Conservation (phyloP, 768 basidiomycete genomes). For the Cantharellus anzutake region DNA sequence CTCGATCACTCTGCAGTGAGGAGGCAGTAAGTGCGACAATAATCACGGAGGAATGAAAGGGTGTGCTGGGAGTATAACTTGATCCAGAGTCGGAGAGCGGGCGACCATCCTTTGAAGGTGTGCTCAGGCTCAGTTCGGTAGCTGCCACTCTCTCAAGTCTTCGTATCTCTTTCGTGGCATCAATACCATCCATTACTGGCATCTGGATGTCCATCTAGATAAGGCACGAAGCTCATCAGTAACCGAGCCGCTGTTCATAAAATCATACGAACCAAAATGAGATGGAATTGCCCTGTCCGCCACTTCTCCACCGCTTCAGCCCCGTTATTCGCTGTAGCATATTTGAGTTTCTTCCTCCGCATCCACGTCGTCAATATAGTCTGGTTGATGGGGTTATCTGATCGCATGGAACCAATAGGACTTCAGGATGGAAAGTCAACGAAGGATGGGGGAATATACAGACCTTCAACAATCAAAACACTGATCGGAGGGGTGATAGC, state of each 20-base stretch:
- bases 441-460: not conserved
- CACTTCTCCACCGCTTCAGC: slow-evolving; percentile 92
- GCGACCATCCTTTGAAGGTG: slow-evolving; percentile 24
- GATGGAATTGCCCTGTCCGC: slow-evolving; percentile 80
- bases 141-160: slow-evolving; percentile 48
- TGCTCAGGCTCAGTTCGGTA: slow-evolving; percentile 27
- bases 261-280: slow-evolving; percentile 62
- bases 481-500: slow-evolving; percentile 88
- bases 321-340: slow-evolving; percentile 85
- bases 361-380: slow-evolving; percentile 95
- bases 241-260: not conserved
- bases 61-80: slow-evolving; percentile 24
- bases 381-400: slow-evolving; percentile 98
- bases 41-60: slow-evolving; percentile 86
- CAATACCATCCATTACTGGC: slow-evolving; percentile 96
- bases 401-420: not conserved
- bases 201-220: slow-evolving; percentile 98
- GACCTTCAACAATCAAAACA: slow-evolving; percentile 94
- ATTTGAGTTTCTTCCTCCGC: slow-evolving; percentile 90
- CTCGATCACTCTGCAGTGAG: slow-evolving; percentile 84
- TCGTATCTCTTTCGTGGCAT: slow-evolving; percentile 91
- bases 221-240: slow-evolving; percentile 9
- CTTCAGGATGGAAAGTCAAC: not conserved
- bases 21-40: slow-evolving; percentile 99
- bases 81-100: slow-evolving; percentile 24